Evolutionary conservation across 139 green algal species (phyloP).

Genomic region (Micractinium conductrix): DNA sequence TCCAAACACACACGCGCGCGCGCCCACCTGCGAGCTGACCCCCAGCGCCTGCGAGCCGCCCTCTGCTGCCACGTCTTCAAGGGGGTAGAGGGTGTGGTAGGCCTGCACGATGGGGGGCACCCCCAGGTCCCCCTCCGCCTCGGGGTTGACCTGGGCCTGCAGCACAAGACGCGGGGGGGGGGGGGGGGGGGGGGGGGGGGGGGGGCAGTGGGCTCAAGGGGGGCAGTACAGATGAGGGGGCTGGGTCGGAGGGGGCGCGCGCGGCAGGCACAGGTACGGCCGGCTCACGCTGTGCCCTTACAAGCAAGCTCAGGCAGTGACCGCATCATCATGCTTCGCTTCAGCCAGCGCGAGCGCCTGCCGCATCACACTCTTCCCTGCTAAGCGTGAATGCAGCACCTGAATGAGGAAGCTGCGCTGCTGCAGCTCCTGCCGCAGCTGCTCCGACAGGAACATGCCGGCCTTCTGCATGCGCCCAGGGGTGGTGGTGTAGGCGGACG

Average conservation of each 20-base stretch:
- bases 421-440: conserved; percentile 77
- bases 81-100: conserved; percentile 86
- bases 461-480: conserved; percentile 54
- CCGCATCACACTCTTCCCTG: too few relatives aligned
- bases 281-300: too few relatives aligned
- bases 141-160: conserved; percentile 43
- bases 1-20: too few relatives aligned
- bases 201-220: background rate
- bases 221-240: too few relatives aligned
- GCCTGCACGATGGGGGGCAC: conserved; percentile 66
- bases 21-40: conserved; percentile 49
- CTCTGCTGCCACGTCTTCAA: conserved; percentile 41
- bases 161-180: too few relatives aligned
- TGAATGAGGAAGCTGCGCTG: conserved; percentile 69
- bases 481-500: conserved; percentile 20
- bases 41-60: conserved; percentile 41
- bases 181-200: too few relatives aligned
- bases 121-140: conserved; percentile 46
- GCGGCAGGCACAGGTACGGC: too few relatives aligned
- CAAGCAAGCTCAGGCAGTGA: background rate
- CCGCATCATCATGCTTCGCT: background rate
- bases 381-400: conserved; percentile 5
- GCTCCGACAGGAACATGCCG: conserved; percentile 69
- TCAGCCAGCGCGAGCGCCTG: too few relatives aligned
- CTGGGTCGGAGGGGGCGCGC: too few relatives aligned